Evolutionary conservation across 1,284 basidiomycete genomes (phyloP), one percentile per base, ranked within the genome.

Genomic region (Heliocybe sulcata): DNA sequence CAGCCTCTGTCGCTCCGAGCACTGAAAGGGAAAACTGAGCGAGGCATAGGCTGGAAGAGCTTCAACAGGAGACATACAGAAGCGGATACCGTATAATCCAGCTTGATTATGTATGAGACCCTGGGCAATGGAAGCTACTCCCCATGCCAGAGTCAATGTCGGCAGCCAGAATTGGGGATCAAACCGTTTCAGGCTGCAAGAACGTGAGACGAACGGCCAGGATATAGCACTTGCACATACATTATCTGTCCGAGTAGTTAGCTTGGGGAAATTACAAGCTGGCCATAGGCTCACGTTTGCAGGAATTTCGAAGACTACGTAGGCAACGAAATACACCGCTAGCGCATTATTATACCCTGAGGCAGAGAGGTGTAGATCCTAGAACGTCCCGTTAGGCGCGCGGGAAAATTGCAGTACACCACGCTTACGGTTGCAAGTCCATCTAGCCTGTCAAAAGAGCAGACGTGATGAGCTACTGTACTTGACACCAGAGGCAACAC

Each of bases 261-360:
- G 29, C 29, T 6, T 12, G 12, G 12, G 29, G 6, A 31, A 31
- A 20, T 6, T 42, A 42, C 6, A 9, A 16, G 4, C 38, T n/a
- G 6, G 38, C 8, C 38, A 42, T 4, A 31, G 12, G 71, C 81
- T 63, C 65, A 90, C 81, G 68, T 87, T 83, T 53, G 77, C 67
- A 1, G 87, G 87, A 14, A 89, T 79, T 66, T 89, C 87, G 60
- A 87, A 86, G 14, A 81, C 59, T 23, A 87, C 78, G 63, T 89
- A 88, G 53, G 83, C 80, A 1, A 83, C 74, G 62, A 89, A 85
- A 69, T 83, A 84, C 14, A 85, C 64, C 0, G 82, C 80, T n/a
- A 86, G 66, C 2, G 79, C 72, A 2, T 79, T 80, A 59, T 84
- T 84, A 63, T 85, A 85, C 55, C 75, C 77, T 6, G 77, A 69